phyloP scores from a whole-genome alignment of 306 rosid genomes.

The Cucurbita ficifolia region DNA sequence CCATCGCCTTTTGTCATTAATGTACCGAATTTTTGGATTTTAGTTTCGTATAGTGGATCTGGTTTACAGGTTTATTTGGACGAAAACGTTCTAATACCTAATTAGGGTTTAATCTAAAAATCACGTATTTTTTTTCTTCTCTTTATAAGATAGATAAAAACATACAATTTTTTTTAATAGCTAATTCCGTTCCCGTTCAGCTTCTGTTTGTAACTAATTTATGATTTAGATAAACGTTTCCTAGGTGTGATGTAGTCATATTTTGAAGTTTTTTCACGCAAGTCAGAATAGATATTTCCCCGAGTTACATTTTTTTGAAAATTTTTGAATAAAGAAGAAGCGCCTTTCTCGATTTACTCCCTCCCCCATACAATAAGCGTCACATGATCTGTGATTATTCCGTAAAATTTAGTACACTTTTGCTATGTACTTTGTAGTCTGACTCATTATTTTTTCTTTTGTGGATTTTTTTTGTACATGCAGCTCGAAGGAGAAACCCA shows the following conservation, averaged over 20 bases:
- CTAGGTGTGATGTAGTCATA: neutral
- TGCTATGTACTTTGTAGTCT: neutral
- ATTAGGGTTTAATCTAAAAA: neutral
- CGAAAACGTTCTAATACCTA: neutral
- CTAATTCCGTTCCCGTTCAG: neutral
- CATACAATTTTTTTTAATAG: neutral
- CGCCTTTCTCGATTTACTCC: neutral
- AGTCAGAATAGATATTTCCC: neutral
- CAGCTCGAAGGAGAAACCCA: constrained; percentile 99
- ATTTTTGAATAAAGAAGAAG: neutral
- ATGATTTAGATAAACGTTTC: neutral
- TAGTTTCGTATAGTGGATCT: neutral
- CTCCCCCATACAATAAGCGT: neutral
- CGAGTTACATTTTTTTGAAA: neutral
- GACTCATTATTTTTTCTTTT: neutral
- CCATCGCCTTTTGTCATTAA: neutral
- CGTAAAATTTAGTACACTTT: neutral
- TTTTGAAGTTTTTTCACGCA: neutral
- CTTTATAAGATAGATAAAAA: neutral
- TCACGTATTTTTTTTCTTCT: neutral
- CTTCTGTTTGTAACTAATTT: neutral
- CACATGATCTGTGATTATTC: neutral
- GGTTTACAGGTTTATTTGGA: neutral
- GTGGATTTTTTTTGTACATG: constrained; percentile 18
- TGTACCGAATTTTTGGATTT: neutral